A percentile compares a stretch with the other conserved stretches of the same genome.
Evolutionary conservation across 2,329 filamentous ascomycete species (phyloP).

Genomic region (Apiospora pterosperma): DNA sequence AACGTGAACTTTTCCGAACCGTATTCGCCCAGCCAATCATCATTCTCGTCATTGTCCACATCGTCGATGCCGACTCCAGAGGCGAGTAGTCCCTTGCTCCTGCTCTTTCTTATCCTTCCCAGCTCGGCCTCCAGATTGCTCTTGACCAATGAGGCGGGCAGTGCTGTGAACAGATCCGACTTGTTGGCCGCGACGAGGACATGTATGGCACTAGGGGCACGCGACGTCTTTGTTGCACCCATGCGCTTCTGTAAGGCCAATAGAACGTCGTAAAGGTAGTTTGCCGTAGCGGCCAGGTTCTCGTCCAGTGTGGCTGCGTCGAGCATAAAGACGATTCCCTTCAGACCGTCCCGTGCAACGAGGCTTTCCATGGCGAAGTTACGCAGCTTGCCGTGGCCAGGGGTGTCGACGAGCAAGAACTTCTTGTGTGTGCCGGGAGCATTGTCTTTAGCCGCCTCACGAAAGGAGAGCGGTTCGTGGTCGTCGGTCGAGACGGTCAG

Average conservation of each 20-base stretch:
- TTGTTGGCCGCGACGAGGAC: conserved; percentile 92
- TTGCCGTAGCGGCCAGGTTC: conserved; percentile 67
- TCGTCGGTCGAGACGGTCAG: conserved; percentile 48
- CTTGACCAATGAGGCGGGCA: conserved; percentile 75
- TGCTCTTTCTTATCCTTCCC: conserved; percentile 69
- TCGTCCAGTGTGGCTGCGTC: conserved; percentile 71
- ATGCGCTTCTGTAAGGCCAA: conserved; percentile 74
- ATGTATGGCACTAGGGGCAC: conserved; percentile 58
- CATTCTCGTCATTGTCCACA: conserved; percentile 64
- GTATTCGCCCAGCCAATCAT: conserved; percentile 80
- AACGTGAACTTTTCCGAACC: conserved; percentile 78
- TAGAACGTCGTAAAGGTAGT: conserved; percentile 88
- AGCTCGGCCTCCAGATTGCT: conserved; percentile 77
- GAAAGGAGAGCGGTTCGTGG: conserved; percentile 43
- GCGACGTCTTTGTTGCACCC: conserved; percentile 51
- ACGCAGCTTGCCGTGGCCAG: conserved; percentile 92
- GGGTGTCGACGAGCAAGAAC: conserved; percentile 82
- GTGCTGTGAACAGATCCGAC: conserved; percentile 88
- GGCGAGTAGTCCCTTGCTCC: conserved; percentile 78
- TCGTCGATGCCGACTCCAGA: conserved; percentile 70
- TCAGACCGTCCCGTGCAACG: conserved; percentile 12
- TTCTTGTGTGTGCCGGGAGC: conserved; percentile 57
- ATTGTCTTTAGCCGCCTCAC: conserved; percentile 52
- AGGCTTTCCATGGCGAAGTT: conserved; percentile 59
- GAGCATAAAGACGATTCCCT: conserved; percentile 80